Percentiles rank a stretch among this genome's conserved stretches.
Evolutionary conservation across 441 rosid genomes (phyloP).

Genomic region (Bruguiera hainesii): DNA sequence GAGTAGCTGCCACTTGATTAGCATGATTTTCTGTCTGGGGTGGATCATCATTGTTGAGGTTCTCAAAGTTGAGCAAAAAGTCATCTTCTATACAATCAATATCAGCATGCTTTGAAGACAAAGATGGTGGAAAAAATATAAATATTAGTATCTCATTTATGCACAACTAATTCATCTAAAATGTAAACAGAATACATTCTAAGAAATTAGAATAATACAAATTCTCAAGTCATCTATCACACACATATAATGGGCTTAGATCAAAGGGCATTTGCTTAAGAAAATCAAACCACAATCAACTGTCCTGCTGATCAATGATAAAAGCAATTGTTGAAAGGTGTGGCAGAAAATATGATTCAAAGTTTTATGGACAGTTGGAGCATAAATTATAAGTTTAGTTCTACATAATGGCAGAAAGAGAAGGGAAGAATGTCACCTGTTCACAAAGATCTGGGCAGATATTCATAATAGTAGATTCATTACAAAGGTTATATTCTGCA

Average conservation of each 20-base stretch:
- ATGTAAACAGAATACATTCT: conserved; percentile 7
- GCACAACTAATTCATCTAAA: not conserved
- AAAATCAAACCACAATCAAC: not conserved
- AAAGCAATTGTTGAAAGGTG: not conserved
- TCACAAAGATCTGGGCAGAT: conserved; percentile 23
- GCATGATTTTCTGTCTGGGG: conserved; percentile 27
- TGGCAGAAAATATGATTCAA: not conserved
- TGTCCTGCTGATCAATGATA: not conserved
- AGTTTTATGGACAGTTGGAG: not conserved
- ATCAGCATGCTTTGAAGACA: conserved; percentile 23
- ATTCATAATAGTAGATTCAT: conserved; percentile 22
- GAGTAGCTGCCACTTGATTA: conserved; percentile 25
- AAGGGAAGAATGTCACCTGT: conserved; percentile 44
- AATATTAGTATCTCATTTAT: conserved; percentile 15
- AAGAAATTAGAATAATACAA: not conserved
- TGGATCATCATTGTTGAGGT: conserved; percentile 21
- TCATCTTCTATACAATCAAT: conserved; percentile 28
- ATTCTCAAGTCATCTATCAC: not conserved
- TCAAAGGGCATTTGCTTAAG: not conserved
- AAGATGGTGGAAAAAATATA: not conserved
- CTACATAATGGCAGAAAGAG: not conserved
- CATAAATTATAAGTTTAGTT: not conserved
- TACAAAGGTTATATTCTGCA: conserved; percentile 33
- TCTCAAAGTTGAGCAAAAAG: conserved; percentile 30
- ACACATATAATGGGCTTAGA: not conserved